Base-by-base conservation (phyloP, 768 basidiomycete genomes). In the Lentinula aciculospora region DNA sequence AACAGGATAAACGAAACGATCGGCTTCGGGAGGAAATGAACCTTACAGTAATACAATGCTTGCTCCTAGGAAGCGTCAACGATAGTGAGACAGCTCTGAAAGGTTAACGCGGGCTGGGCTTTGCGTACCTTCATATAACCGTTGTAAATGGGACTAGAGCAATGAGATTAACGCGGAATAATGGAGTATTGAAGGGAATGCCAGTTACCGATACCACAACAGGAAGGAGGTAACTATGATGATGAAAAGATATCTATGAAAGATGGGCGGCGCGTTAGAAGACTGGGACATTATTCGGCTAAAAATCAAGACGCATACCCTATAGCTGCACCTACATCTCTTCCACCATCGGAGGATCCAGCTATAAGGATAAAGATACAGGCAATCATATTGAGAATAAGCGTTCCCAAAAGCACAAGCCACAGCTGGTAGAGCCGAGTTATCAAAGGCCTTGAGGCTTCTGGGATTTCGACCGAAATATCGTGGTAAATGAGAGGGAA, bases 401-500 rank as follows among this genome's bases (percentile, higher is more conserved):
- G 77, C 6, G 94, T 94, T 37, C 73, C 81, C 23, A 86, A 65
- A 23, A 99, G 88, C 61, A 94, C 85, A 44, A 98, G 86, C 97
- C 97, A 99, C 65, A 98, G 81, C 67, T 92, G 87, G 69, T 91
- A 98, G 60, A 99, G 73, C 36, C 92, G 85, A 48, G 86, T 88
- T 63, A 98, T 88, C 60, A 94, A 82, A 3, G 83, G 78, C 61
- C 84, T 84, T 57, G 88, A 89, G 0, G 81, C 80, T 60, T 91
- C 85, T 13, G 93, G 94, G 57, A 98, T 94, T 72, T 94, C 94
- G 59, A 90, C 90, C 66, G 78, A 68, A 67, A 98, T 96, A 58
- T 92, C 89, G 72, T 99, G 97, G 76, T 85, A 97, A 68, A 99
- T 87, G 65, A 99, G 76, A 48, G 96, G 96, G 68, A 85, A 94